Evolutionary conservation across 78 protist species (phyloP).

Genomic region (Capsaspora owczarzaki): DNA sequence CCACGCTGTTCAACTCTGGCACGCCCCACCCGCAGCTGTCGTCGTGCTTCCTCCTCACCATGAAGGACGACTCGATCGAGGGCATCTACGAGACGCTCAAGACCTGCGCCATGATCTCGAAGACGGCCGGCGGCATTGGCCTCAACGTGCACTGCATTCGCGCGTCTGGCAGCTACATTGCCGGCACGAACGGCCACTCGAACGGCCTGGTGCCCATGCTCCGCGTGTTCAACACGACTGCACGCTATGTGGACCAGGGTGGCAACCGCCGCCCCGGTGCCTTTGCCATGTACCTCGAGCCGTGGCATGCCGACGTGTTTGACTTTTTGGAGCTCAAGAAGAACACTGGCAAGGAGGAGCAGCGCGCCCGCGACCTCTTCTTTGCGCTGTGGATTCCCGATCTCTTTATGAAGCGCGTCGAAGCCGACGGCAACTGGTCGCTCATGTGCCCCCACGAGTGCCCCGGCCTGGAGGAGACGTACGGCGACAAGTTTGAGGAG

Average conservation of each 20-base stretch:
- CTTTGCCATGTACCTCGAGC: slow-evolving; percentile 96
- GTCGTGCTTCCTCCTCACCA: slow-evolving; percentile 89
- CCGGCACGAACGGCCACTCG: slow-evolving; percentile 85
- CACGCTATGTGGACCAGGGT: slow-evolving; percentile 94
- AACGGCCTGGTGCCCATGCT: slow-evolving; percentile 97
- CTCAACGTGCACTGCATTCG: slow-evolving; percentile 83
- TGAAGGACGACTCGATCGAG: slow-evolving; percentile 86
- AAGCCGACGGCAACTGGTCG: slow-evolving; percentile 81
- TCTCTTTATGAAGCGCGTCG: slow-evolving; percentile 94
- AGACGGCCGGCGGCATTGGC: slow-evolving; percentile 96
- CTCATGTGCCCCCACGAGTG: slow-evolving; percentile 90
- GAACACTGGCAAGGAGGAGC: slow-evolving; percentile 85
- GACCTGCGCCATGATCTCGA: slow-evolving; percentile 81
- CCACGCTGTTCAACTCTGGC: slow-evolving; percentile 96
- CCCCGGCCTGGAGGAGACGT: slow-evolving; percentile 79
- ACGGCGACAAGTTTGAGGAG: slow-evolving; percentile 80
- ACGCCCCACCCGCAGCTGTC: slow-evolving; percentile 91
- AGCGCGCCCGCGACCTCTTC: slow-evolving; percentile 77
- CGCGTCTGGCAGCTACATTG: slow-evolving; percentile 75
- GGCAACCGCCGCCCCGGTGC: slow-evolving; percentile 97
- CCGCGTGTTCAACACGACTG: slow-evolving; percentile 94
- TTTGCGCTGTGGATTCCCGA: slow-evolving; percentile 97
- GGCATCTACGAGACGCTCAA: slow-evolving; percentile 95
- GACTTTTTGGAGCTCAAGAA: slow-evolving; percentile 77
- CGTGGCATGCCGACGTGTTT: slow-evolving; percentile 96